Conservation (phyloP, 169 alveolate species). For the Sarcocystis neurona region DNA sequence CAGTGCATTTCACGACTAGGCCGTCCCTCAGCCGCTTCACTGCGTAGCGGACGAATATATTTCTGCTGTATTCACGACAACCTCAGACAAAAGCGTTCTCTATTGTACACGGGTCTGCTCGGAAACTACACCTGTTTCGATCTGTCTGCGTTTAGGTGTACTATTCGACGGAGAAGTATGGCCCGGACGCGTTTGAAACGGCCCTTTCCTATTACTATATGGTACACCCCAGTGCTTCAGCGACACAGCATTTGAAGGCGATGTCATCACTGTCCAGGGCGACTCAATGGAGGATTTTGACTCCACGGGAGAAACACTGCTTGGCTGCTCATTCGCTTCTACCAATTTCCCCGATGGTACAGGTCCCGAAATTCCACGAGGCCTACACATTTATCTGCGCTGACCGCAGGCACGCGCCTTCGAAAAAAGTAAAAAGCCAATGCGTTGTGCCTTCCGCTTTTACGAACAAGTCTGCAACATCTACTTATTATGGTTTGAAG, state of each 20-base stretch:
- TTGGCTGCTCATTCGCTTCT: too few relatives aligned
- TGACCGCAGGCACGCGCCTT: slow-evolving; percentile 22
- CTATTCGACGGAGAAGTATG: slow-evolving; percentile 54
- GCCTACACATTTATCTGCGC: not conserved
- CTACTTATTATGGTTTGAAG: not conserved
- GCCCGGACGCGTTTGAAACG: slow-evolving; percentile 53
- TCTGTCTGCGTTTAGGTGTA: slow-evolving; percentile 25
- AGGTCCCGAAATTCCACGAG: too few relatives aligned
- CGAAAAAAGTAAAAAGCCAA: not conserved
- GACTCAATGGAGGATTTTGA: too few relatives aligned
- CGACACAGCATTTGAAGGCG: too few relatives aligned
- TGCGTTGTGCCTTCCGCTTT: not conserved
- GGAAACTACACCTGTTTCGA: not conserved
- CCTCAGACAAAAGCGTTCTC: not conserved
- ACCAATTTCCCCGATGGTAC: too few relatives aligned
- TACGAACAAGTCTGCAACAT: slow-evolving; percentile 28
- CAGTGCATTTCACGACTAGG: not conserved
- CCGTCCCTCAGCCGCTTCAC: not conserved
- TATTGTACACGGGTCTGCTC: not conserved
- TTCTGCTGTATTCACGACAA: not conserved
- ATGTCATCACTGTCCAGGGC: too few relatives aligned
- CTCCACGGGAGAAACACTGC: too few relatives aligned
- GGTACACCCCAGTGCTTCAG: slow-evolving; percentile 41
- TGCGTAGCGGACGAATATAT: not conserved
- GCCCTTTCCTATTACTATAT: slow-evolving; percentile 71